Percentiles rank a stretch among this genome's conserved stretches.
Conservation (phyloP, 2,329 filamentous ascomycete species). For the Epicoccum sorghinum region DNA sequence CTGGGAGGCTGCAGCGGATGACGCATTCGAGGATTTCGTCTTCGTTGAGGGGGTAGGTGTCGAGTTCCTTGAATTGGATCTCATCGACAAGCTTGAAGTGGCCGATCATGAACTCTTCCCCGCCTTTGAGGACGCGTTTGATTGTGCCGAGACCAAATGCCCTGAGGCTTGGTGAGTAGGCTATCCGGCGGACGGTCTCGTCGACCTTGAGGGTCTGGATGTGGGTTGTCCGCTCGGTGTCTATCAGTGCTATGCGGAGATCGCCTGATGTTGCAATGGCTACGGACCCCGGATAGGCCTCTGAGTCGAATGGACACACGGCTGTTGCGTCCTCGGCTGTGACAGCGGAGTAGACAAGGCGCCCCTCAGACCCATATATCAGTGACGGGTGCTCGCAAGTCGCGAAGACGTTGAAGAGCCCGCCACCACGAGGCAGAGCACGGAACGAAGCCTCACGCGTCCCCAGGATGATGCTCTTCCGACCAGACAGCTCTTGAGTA, state of each 20-base stretch:
- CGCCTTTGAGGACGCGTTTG: slow-evolving; percentile 70
- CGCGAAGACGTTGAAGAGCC: slow-evolving; percentile 81
- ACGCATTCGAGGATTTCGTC: slow-evolving; percentile 85
- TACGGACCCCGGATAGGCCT: slow-evolving; percentile 80
- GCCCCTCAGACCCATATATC: slow-evolving; percentile 86
- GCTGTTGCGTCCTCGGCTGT: slow-evolving; percentile 84
- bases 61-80: slow-evolving; percentile 80
- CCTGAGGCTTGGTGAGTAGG: slow-evolving; percentile 79
- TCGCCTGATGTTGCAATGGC: slow-evolving; percentile 78
- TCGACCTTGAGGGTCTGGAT: slow-evolving; percentile 79
- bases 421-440: slow-evolving; percentile 70
- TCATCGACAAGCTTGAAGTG: slow-evolving; percentile 92
- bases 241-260: slow-evolving; percentile 80
- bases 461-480: slow-evolving; percentile 83
- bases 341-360: slow-evolving; percentile 90
- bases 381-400: slow-evolving; percentile 93
- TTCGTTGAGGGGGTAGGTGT: slow-evolving; percentile 68
- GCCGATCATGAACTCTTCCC: slow-evolving; percentile 77
- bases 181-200: slow-evolving; percentile 84
- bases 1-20: slow-evolving; percentile 74
- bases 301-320: slow-evolving; percentile 81
- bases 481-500: slow-evolving; percentile 69
- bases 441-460: slow-evolving; percentile 85
- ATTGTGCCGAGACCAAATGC: slow-evolving; percentile 89
- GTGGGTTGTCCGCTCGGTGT: slow-evolving; percentile 85